A percentile compares a stretch with the other conserved stretches of the same genome.
These are phyloP conservation scores for Flaveria brownii DNA, from an alignment of 129 eudicot species.

Conservation along the genomic window DNA sequence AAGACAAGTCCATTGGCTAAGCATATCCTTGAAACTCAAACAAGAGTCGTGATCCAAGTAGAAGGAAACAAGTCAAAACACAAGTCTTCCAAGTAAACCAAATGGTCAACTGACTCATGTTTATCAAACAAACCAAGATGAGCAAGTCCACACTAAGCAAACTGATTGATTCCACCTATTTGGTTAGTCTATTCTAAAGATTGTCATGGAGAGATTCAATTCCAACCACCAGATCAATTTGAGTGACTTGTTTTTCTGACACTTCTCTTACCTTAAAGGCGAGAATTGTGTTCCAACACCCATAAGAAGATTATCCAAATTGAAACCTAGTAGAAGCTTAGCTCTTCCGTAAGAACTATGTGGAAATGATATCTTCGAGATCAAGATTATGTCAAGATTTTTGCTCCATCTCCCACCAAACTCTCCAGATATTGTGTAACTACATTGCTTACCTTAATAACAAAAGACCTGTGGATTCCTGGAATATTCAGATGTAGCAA, in stretches of 20 bases:
- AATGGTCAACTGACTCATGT: not conserved
- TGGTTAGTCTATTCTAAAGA: not conserved
- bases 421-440: not conserved
- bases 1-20: not conserved
- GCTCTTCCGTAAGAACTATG: not conserved
- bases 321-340: not conserved
- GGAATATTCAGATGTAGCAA: not conserved
- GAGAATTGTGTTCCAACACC: not conserved
- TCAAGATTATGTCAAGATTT: not conserved
- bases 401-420: not conserved
- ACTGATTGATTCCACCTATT: not conserved
- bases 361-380: not conserved
- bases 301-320: not conserved
- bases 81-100: not conserved
- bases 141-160: not conserved
- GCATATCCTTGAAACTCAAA: not conserved
- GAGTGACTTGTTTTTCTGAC: not conserved
- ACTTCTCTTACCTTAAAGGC: no score
- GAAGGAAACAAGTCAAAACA: not conserved
- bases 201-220: not conserved
- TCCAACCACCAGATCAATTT: not conserved
- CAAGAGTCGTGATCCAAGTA: not conserved
- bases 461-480: not conserved
- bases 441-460: not conserved
- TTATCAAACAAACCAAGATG: not conserved